Evolutionary conservation across 2,329 filamentous ascomycete genomes (phyloP), one percentile per base, ranked within the genome.

Genomic region (Colletotrichum chlorophyti): DNA sequence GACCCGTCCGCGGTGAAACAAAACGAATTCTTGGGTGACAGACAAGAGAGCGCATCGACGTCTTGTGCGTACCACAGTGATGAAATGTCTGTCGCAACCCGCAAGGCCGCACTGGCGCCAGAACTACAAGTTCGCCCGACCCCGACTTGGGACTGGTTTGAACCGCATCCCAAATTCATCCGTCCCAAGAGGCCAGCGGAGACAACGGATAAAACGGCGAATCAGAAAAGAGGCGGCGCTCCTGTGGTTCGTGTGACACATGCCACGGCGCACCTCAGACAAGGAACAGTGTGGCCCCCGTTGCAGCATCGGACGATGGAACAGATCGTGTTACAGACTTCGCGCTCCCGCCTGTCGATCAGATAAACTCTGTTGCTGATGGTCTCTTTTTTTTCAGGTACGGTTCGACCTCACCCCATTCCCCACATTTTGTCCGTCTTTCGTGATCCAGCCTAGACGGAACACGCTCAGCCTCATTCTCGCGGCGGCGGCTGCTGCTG

Each of bases 401-500:
- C 41, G 9, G 23, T 29, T n/a, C 40, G 17, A 46, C 41, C 46
- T 60, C 58, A 58, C 40, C 46, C 47, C 58, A 60, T 60, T 60
- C 58, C 58, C 58, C 58, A 60, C 58, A 58, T 38, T 45, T 45
- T 15, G 41, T 32, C 35, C n/a, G 38, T 26, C 23, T 48, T 29
- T 21, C n/a, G 21, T 27, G 45, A 19, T 12, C 38, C 57, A 57
- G 57, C 19, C 23, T 31, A 35, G 23, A 45, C n/a, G 26, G 11
- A 32, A 26, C 26, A 43, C 21, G 35, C 53, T 51, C 27, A 55
- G 46, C 43, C 53, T 61, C 61, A 27, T 43, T 38, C 32, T 41
- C 45, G 34, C 26, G 21, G 15, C 34, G 12, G 34, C 34, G 15
- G n/a, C 54, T 66, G 62, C 51, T 63, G 57, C 55, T 70, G 65